Evolutionary conservation across 768 basidiomycete genomes (phyloP).

Genomic region (Piloderma croceum): DNA sequence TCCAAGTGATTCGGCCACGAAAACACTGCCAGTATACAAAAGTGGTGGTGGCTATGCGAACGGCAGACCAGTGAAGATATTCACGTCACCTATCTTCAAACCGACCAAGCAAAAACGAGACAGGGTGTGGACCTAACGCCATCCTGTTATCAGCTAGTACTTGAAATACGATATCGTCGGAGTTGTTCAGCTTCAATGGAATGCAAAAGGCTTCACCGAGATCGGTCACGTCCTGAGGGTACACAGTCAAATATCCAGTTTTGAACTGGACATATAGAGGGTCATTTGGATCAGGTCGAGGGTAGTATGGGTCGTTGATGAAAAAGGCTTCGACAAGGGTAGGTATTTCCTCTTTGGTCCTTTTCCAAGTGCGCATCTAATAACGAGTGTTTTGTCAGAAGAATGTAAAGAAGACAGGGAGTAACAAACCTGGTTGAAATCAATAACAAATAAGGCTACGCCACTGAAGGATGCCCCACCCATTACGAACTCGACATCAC

Average conservation of each 20-base stretch:
- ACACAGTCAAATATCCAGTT: constrained; percentile 18
- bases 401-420: not conserved
- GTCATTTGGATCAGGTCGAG: constrained; percentile 18
- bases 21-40: no score
- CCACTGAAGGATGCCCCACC: constrained; percentile 18
- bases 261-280: constrained; percentile 19
- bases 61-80: no score
- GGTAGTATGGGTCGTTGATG: constrained; percentile 29
- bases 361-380: constrained; percentile 20
- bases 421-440: constrained; percentile 27
- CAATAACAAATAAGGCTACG: constrained; percentile 19
- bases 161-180: no score
- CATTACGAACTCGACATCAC: constrained; percentile 28
- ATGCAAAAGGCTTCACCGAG: constrained; percentile 11
- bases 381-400: not conserved
- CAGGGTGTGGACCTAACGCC: no score
- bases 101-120: no score
- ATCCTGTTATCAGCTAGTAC: no score
- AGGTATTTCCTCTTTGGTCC: constrained; percentile 12
- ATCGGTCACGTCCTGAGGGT: constrained; percentile 10
- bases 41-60: no score
- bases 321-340: constrained; percentile 22
- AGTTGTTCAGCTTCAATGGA: constrained; percentile 18
- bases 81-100: no score
- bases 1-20: no score